Conservation (phyloP, 73 alveolate genomes). For the Blepharisma stoltei region DNA sequence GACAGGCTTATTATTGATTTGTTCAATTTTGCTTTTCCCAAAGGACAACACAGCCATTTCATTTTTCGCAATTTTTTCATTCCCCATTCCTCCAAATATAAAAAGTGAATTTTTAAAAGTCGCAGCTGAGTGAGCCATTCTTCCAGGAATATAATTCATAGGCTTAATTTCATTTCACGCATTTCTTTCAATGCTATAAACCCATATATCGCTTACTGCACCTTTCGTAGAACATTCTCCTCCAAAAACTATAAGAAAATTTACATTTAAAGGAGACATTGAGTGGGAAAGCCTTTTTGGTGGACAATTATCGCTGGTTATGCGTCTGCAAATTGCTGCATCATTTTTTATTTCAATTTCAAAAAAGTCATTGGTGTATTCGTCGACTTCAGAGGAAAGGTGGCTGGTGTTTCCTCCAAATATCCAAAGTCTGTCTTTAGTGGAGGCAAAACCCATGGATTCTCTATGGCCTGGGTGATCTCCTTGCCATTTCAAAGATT, state of each 20-base stretch:
- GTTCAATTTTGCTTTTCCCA: slow-evolving; percentile 1
- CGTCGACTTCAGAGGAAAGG: background rate
- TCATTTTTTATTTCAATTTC: background rate
- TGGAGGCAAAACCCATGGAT: background rate
- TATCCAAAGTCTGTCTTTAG: background rate
- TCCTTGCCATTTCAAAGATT: background rate
- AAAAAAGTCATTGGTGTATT: background rate
- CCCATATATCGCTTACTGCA: slow-evolving; percentile 10
- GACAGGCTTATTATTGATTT: background rate
- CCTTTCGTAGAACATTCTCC: background rate
- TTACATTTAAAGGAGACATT: background rate
- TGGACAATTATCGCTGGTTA: background rate
- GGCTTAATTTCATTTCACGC: slow-evolving; percentile 6
- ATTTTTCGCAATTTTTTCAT: background rate
- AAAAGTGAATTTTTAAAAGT: background rate
- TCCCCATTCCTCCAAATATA: slow-evolving; percentile 21
- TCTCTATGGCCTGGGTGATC: background rate
- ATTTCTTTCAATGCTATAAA: background rate
- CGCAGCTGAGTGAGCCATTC: slow-evolving; percentile 4
- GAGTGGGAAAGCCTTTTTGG: slow-evolving; percentile 7
- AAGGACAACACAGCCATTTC: background rate
- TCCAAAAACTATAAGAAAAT: background rate
- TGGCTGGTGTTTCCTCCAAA: background rate
- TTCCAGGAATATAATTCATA: background rate
- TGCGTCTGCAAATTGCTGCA: background rate